phyloP scores from a whole-genome alignment of 371 early-diverging fungal genomes.

The Mycotypha africana region DNA sequence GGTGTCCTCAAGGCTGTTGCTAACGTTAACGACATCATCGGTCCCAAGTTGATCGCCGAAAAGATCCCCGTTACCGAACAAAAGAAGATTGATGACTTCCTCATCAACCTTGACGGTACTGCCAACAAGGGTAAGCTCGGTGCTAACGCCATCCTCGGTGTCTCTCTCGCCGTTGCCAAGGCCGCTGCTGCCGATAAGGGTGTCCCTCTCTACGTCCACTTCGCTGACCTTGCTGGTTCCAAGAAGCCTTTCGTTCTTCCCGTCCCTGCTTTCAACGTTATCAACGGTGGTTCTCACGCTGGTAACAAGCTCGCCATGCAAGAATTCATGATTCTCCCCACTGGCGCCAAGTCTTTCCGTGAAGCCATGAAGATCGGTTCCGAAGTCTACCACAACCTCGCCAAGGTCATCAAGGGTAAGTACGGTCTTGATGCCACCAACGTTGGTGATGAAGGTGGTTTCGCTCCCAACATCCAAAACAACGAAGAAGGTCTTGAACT shows the following conservation, averaged over 20 bases:
- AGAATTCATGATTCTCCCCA: constrained; percentile 99
- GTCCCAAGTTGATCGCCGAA: constrained; percentile 72
- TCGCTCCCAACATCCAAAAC: constrained; percentile 99
- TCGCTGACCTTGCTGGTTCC: constrained; percentile 81
- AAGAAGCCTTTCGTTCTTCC: constrained; percentile 91
- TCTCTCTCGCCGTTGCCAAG: constrained; percentile 95
- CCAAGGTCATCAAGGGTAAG: constrained; percentile 94
- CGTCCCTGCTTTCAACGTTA: constrained; percentile 98
- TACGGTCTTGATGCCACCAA: constrained; percentile 98
- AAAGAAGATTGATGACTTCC: constrained; percentile 86
- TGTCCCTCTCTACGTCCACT: constrained; percentile 91
- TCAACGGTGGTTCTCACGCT: constrained; percentile 99
- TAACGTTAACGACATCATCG: constrained; percentile 90
- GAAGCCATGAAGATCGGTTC: constrained; percentile 98
- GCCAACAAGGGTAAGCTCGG: constrained; percentile 94
- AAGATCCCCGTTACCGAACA: constrained; percentile 83
- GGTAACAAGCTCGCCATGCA: constrained; percentile 99
- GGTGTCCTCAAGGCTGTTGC: constrained; percentile 87
- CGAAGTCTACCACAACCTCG: constrained; percentile 96
- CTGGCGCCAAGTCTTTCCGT: constrained; percentile 88
- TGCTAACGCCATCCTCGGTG: constrained; percentile 98
- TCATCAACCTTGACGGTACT: constrained; percentile 93
- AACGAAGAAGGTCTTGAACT: constrained; percentile 97
- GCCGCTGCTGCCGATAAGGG: constrained; percentile 94
- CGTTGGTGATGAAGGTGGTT: constrained; percentile 99